Base-by-base conservation (phyloP, 2,329 filamentous ascomycete genomes). In the Xylariaceae sp. region DNA sequence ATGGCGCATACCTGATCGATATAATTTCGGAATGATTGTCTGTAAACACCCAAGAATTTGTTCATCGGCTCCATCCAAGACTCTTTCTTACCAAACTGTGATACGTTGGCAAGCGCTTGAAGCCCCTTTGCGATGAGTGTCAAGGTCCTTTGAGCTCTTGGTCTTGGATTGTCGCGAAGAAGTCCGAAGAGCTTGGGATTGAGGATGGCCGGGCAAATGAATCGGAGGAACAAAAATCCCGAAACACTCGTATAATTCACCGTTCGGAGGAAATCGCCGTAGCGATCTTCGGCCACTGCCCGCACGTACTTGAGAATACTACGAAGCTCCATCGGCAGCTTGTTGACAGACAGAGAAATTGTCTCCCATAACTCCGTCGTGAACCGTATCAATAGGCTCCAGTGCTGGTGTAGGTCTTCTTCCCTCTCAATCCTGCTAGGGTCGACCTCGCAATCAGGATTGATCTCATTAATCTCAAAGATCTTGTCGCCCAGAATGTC, bases 11-110 rank as follows among this genome's bases (percentile, higher is more conserved):
- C 83, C 31, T 84, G 79, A 66, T 97, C 92, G 54, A 97, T 87
- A 62, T 92, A 97, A 43, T 86, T 81, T 68, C 92, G 95, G 70
- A 97, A 90, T 38, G 88, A 82, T 61, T 87, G 80, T 17, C 91
- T 83, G 64, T 96, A 87, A 1, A 83, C 77, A 9, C 78, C 80
- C 36, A 97, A 75, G 63, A 97, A 97, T 41, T 82, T 82, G 66
- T 97, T 97, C 93, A 97, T 97, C 0, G 91, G 91, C 72, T 96
- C 92, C 92, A 97, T 97, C 90, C 91, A 97, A n/a, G 88, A 85
- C 70, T 97, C 93, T 67, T 96, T 96, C 66, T 89, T 92, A 39
- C 93, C 93, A 66, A 97, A 97, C 0, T 84, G 90, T 2, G 90
- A 89, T 71, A 97, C 80, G 67, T 97, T 97, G 16, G 91, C 90